These are phyloP conservation scores for Diutina ranongensis DNA, from an alignment of 1,139 yeast genomes.

Conservation along the genomic window DNA sequence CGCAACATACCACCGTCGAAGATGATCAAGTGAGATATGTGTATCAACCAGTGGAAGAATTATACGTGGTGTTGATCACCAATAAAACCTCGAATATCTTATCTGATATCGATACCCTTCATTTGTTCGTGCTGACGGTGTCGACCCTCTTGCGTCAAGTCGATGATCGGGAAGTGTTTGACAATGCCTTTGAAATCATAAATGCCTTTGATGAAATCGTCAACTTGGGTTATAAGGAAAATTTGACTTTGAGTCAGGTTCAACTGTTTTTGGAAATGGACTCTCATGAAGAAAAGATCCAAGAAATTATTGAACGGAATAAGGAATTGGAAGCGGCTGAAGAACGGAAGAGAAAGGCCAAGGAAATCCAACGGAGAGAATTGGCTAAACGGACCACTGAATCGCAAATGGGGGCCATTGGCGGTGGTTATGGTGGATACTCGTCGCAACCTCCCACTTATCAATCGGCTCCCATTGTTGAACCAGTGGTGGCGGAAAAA, in stretches of 20 bases:
- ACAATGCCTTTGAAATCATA: slow-evolving; percentile 77
- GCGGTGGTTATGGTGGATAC: neutral
- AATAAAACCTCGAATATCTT: slow-evolving; percentile 85
- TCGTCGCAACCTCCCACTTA: slow-evolving; percentile 12
- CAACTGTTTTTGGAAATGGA: slow-evolving; percentile 93
- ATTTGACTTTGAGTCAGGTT: slow-evolving; percentile 71
- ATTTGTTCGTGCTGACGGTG: slow-evolving; percentile 72
- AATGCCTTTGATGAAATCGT: slow-evolving; percentile 93
- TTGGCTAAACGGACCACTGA: slow-evolving; percentile 49
- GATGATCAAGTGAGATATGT: slow-evolving; percentile 89
- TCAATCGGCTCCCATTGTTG: slow-evolving; percentile 4
- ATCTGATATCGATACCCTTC: slow-evolving; percentile 90
- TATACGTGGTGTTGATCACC: slow-evolving; percentile 84
- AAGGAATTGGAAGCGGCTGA: slow-evolving; percentile 96
- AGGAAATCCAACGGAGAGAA: slow-evolving; percentile 86
- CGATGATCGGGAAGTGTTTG: slow-evolving; percentile 78
- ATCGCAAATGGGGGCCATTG: slow-evolving; percentile 9
- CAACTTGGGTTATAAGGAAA: slow-evolving; percentile 83
- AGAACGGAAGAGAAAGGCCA: slow-evolving; percentile 92
- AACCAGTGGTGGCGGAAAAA: neutral
- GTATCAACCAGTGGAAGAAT: slow-evolving; percentile 91
- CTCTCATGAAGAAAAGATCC: slow-evolving; percentile 96
- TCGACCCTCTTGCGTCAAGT: slow-evolving; percentile 60
- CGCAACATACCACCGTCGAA: slow-evolving; percentile 92
- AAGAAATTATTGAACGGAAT: slow-evolving; percentile 93